Evolutionary conservation across 305 asterid genomes (phyloP), one percentile per base, ranked within the genome.

Genomic region (Lippia alba): DNA sequence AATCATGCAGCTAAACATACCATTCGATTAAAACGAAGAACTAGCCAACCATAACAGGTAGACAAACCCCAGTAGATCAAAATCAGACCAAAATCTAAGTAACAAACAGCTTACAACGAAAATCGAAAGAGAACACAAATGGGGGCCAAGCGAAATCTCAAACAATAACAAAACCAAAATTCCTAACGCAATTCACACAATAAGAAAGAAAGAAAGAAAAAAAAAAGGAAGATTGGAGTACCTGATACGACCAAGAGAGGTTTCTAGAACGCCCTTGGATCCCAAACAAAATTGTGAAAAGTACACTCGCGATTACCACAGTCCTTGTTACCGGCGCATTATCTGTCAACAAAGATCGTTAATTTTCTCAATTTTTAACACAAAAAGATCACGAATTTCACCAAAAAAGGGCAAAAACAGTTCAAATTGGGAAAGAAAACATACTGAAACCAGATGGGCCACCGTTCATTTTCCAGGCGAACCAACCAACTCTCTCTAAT

Each of bases 371-470:
- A 54, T 56, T 63, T 46, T 63, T 61, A 24, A 33, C 20, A 62
- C 20, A 49, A 17, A 34, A 46, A 39, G 9, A 41, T 11, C 57
- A 19, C 36, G 51, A 60, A 14, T 45, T 33, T 56, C 41, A 72
- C 44, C 58, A 73, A 24, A 36, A 9, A 56, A 65, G 71, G 9
- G 14, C 30, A 9, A 61, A 69, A 73, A 12, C 55, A 30, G 19
- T 19, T 10, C 16, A 45, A 41, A 67, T 36, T 12, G 18, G 36
- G 61, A 49, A 59, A 59, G 57, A 73, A 51, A 61, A 71, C 97
- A 40, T 82, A 95, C 98, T 86, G 91, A 95, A 95, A 82, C 99
- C 99, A 84, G 97, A 90, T 79, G 97, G 98, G 81, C 98, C 97
- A 86, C 97, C 98, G 96, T 95, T 92, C 99, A 92, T 95, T 50